Evolutionary conservation across 2,329 filamentous ascomycete species (phyloP).

Genomic region (Mariannaea sp.): DNA sequence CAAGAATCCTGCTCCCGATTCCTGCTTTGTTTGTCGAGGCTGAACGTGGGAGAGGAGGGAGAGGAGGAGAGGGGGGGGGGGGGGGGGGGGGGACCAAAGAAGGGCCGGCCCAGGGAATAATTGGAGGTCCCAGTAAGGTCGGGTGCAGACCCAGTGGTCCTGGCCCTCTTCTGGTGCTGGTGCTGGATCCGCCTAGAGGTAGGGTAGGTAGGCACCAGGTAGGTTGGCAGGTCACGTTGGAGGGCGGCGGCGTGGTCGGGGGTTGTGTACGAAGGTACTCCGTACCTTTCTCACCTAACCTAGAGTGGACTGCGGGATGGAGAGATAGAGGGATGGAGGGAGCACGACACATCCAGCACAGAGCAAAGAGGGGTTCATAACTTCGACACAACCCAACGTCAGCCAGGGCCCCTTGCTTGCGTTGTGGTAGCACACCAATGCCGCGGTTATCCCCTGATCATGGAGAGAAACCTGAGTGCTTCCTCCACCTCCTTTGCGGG

Average conservation of each 20-base stretch:
- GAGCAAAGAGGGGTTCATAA: constrained; percentile 31
- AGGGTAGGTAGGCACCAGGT: neutral
- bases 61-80: neutral
- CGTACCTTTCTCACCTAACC: too few species aligned
- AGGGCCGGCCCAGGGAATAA: constrained; percentile 2
- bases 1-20: constrained; percentile 17
- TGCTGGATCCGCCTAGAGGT: neutral
- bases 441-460: constrained; percentile 16
- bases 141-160: neutral
- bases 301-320: too few species aligned
- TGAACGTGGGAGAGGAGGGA: neutral
- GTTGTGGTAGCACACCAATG: constrained; percentile 7
- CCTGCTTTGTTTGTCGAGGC: constrained; percentile 7
- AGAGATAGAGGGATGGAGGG: too few species aligned
- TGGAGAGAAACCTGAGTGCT: too few species aligned
- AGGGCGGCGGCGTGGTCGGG: neutral
- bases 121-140: neutral
- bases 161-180: neutral
- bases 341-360: too few species aligned
- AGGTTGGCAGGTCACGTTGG: neutral
- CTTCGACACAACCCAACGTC: constrained; percentile 4
- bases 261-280: constrained; percentile 10
- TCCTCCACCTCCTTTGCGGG: too few species aligned
- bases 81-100: constrained; percentile 4
- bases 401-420: constrained; percentile 22